These are phyloP conservation scores for Nitzschia sp. DNA, from an alignment of 108 stramenopile species.

Conservation along the genomic window DNA sequence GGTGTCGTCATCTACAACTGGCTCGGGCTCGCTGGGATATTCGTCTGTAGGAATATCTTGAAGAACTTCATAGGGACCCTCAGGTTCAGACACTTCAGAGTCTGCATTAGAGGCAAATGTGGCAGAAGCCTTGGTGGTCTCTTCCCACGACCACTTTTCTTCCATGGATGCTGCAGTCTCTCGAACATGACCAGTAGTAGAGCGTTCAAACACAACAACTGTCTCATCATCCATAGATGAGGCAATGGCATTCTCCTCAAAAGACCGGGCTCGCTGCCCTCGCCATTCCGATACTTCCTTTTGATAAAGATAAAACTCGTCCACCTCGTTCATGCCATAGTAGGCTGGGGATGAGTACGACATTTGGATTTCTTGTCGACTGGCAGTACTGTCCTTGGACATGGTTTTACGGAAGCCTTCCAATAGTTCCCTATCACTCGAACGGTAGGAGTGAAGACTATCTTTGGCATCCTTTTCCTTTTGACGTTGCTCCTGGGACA, in stretches of 20 bases:
- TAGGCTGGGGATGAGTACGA: conserved; percentile 5
- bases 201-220: too few species aligned
- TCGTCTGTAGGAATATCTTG: too few species aligned
- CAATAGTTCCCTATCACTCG: background rate
- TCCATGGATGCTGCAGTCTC: too few species aligned
- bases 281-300: conserved; percentile 2
- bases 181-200: too few species aligned
- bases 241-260: background rate
- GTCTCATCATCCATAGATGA: too few species aligned
- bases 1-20: background rate
- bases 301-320: conserved; percentile 9
- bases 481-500: conserved; percentile 6
- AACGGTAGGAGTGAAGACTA: conserved; percentile 8
- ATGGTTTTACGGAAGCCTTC: conserved; percentile 1
- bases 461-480: conserved; percentile 10
- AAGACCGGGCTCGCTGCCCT: background rate
- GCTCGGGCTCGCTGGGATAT: too few species aligned
- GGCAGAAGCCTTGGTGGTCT: too few species aligned
- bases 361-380: background rate
- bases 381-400: background rate
- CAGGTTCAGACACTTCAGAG: too few species aligned
- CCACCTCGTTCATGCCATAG: conserved; percentile 6
- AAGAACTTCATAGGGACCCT: too few species aligned
- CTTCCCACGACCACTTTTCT: too few species aligned
- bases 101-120: too few species aligned